phyloP scores from a whole-genome alignment of 2,329 filamentous ascomycete genomes.

The Ophiostoma sp. region DNA sequence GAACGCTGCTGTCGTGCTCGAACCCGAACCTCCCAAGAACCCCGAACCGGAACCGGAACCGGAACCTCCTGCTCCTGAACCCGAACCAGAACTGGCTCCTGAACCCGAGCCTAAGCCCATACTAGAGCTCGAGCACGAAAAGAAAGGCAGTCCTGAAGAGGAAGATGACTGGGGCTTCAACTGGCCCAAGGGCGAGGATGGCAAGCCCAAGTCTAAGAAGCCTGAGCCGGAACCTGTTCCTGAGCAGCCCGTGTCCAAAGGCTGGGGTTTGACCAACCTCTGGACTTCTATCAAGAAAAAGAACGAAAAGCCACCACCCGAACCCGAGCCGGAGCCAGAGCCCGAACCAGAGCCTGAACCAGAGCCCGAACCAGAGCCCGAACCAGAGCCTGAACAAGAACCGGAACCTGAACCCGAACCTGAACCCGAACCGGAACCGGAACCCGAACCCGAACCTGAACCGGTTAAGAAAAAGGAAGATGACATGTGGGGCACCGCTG shows the following conservation, averaged over 20 bases:
- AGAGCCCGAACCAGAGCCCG: conserved; percentile 17
- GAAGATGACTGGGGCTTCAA: conserved; percentile 17
- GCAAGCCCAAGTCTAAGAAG: conserved; percentile 15
- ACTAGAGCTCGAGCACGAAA: conserved; percentile 13
- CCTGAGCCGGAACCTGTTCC: background rate
- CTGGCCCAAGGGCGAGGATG: conserved; percentile 19
- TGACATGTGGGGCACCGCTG: conserved; percentile 27
- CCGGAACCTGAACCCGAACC: conserved; percentile 27
- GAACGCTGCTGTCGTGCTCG: conserved; percentile 3
- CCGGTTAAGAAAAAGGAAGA: conserved; percentile 20
- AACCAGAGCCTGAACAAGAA: conserved; percentile 18
- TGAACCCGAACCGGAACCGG: conserved; percentile 24
- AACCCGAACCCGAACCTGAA: conserved; percentile 20
- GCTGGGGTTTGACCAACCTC: conserved; percentile 4
- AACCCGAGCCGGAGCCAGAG: conserved; percentile 9
- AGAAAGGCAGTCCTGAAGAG: conserved; percentile 1
- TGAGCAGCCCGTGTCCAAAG: conserved; percentile 7
- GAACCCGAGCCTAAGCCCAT: background rate
- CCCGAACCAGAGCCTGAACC: conserved; percentile 15
- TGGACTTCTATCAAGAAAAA: conserved; percentile 19
- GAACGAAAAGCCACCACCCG: conserved; percentile 25
- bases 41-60: conserved; percentile 24
- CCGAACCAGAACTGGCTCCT: background rate
- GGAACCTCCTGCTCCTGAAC: conserved; percentile 18
- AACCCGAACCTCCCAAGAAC: conserved; percentile 17